Conservation (phyloP, 768 basidiomycete species). For the Russula abietina region DNA sequence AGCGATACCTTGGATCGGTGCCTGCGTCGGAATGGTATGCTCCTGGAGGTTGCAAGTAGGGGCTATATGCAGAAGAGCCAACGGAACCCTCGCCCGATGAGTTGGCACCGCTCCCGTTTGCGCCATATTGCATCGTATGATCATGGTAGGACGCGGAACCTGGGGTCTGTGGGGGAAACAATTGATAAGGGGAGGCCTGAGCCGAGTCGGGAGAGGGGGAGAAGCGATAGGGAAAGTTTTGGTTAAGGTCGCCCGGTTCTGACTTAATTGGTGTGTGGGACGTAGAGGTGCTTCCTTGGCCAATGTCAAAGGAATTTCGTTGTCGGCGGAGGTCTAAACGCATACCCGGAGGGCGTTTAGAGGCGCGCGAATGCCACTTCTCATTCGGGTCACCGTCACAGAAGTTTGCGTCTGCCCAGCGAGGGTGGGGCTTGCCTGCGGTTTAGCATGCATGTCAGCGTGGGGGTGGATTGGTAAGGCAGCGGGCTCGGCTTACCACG, state of each 20-base stretch:
- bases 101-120: slow-evolving; percentile 6
- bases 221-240: slow-evolving; percentile 26
- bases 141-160: slow-evolving; percentile 15
- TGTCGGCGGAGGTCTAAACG: slow-evolving; percentile 28
- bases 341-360: slow-evolving; percentile 46
- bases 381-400: slow-evolving; percentile 76
- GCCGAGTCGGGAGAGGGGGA: slow-evolving; percentile 26
- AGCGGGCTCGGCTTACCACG: slow-evolving; percentile 45
- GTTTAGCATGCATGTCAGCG: slow-evolving; percentile 2
- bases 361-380: slow-evolving; percentile 81
- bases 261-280: slow-evolving; percentile 53
- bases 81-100: slow-evolving; percentile 23
- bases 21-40: slow-evolving; percentile 16
- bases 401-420: slow-evolving; percentile 77
- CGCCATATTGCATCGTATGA: slow-evolving; percentile 12
- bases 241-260: slow-evolving; percentile 23
- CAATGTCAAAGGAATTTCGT: slow-evolving; percentile 27
- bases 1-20: slow-evolving; percentile 20
- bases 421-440: slow-evolving; percentile 81
- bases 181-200: slow-evolving; percentile 25
- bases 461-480: neutral
- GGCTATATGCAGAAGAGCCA: slow-evolving; percentile 25
- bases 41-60: slow-evolving; percentile 24
- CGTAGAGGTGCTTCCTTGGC: slow-evolving; percentile 23
- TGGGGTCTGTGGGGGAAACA: slow-evolving; percentile 20